phyloP scores from a whole-genome alignment of 176 grass and related monocot genomes.

The Carex myosuroides region DNA sequence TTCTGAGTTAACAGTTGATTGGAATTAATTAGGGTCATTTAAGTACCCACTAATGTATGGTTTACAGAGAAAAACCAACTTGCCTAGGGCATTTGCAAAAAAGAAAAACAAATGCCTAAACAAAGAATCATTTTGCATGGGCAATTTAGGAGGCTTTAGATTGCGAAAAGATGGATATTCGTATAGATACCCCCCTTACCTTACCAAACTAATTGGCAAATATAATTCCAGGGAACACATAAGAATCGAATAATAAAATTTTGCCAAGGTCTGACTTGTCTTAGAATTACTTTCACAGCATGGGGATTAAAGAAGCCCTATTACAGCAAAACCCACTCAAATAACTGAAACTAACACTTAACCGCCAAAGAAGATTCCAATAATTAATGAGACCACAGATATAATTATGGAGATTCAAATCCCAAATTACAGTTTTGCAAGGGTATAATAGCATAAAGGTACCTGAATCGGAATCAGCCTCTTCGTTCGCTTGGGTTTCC shows the following conservation, averaged over 20 bases:
- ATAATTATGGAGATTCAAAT: neutral
- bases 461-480: conserved; percentile 17
- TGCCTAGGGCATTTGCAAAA: neutral
- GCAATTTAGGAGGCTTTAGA: neutral
- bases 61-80: neutral
- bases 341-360: neutral
- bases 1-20: neutral
- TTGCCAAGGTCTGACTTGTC: neutral
- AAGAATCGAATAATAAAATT: neutral
- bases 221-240: neutral
- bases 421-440: neutral
- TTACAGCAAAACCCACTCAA: neutral
- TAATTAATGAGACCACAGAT: neutral
- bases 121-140: neutral
- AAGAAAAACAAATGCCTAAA: neutral
- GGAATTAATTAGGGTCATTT: neutral
- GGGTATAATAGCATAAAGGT: conserved; percentile 6
- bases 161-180: neutral
- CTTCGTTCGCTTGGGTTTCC: neutral
- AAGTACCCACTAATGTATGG: neutral
- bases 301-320: neutral
- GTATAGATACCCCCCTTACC: neutral
- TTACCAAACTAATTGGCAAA: neutral
- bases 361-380: neutral
- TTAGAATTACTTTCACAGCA: neutral